Percentiles rank a stretch among this genome's conserved stretches.
Conservation (phyloP, 1,284 basidiomycete genomes). For the Gymnopus androsaceus region DNA sequence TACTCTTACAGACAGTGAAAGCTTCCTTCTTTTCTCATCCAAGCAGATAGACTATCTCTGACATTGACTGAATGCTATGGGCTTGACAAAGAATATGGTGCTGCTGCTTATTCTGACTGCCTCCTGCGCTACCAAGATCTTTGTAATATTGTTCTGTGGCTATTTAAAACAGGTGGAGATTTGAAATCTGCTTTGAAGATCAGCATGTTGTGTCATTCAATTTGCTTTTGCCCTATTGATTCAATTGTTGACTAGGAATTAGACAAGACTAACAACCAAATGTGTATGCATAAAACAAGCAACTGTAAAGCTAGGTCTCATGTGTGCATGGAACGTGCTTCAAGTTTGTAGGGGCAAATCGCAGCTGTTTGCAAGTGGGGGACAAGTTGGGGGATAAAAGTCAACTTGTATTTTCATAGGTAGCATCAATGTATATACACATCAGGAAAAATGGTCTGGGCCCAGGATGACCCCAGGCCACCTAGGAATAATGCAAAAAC, state of each 20-base stretch:
- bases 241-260: slow-evolving; percentile 49
- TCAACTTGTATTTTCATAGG: too few species aligned
- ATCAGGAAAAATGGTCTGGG: too few species aligned
- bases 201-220: slow-evolving; percentile 11
- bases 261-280: slow-evolving; percentile 77
- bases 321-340: too few species aligned
- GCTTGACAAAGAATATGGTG: slow-evolving; percentile 62
- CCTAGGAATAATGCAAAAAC: too few species aligned
- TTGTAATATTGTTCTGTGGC: slow-evolving; percentile 55
- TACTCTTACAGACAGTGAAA: slow-evolving; percentile 65
- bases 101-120: slow-evolving; percentile 72
- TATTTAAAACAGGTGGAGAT: slow-evolving; percentile 53
- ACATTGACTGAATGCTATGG: slow-evolving; percentile 80
- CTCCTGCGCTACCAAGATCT: slow-evolving; percentile 58
- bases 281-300: slow-evolving; percentile 63
- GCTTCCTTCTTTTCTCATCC: slow-evolving; percentile 76
- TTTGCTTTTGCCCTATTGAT: not conserved
- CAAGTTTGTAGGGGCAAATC: too few species aligned
- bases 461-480: too few species aligned
- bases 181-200: slow-evolving; percentile 65
- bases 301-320: too few species aligned
- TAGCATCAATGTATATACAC: too few species aligned
- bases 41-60: slow-evolving; percentile 83
- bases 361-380: too few species aligned
- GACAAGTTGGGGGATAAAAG: too few species aligned